Base-by-base conservation (phyloP, 768 basidiomycete species). In the Rhodotorula diobovata region DNA sequence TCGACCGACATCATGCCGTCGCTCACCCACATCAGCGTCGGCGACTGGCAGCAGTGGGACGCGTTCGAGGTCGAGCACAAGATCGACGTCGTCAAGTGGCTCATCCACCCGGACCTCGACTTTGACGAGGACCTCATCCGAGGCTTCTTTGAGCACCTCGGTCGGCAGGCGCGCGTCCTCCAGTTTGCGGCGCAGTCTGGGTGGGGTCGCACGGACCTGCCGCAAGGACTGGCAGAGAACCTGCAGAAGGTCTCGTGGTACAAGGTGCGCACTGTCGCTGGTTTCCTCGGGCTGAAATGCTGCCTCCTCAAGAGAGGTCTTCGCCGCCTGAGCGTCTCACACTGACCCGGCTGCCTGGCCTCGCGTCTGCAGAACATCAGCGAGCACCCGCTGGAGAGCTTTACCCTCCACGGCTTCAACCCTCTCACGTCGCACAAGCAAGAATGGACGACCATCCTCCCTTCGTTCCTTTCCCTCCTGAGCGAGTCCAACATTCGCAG, bases 1-100 rank as follows among this genome's bases (percentile, higher is more conserved):
- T 39, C 41, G 2, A 12, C 45, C 35, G 37, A n/a, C 14, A 59
- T 59, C 58, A 20, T 71, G 35, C 67, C 67, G 16, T 35, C 66
- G 16, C 55, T 71, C 45, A 51, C 46, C 6, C 48, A 56, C 37
- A 39, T 71, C 45, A 53, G 64, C 23, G 57, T 71, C 12, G 70
- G 70, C 15, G 70, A 71, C 55, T 71, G 70, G 70, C 59, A 61
- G 14, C 60, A 71, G 25, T 71, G 65, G 46, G 60, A 65, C 28
- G 69, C 69, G 30, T 70, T 70, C 60, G 53, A 60, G n/a, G 35
- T 43, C 28, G n/a, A 25, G 2, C 11, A 20, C 21, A 50, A 39
- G 23, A 57, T 71, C 34, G 65, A n/a, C 37, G 54, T 55, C 25
- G 70, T 71, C 45, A 71, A 71, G 48, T 65, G 51, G 37, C 46